phyloP scores from a whole-genome alignment of 2,329 filamentous ascomycete species.

The Helicocarpus griseus region DNA sequence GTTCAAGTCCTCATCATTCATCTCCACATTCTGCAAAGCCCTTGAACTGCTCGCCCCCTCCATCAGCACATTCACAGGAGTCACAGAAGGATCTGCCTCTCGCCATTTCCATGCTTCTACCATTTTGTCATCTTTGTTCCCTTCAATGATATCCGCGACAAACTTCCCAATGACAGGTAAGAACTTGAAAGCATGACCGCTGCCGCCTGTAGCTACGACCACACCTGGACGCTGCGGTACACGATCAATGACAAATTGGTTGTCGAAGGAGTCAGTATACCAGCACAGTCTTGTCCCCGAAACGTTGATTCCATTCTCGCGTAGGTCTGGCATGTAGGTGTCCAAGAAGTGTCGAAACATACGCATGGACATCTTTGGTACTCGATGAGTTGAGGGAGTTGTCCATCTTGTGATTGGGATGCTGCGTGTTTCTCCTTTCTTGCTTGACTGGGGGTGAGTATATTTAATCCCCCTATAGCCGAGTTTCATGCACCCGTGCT shows the following conservation, averaged over 20 bases:
- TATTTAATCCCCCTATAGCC: conserved; percentile 45
- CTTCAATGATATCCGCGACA: conserved; percentile 44
- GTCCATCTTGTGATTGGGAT: conserved; percentile 33
- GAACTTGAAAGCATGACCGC: conserved; percentile 55
- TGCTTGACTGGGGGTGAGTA: conserved; percentile 34
- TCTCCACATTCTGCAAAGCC: conserved; percentile 12
- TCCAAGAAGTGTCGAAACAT: conserved; percentile 27
- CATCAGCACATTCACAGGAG: conserved; percentile 16
- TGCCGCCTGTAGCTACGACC: conserved; percentile 52
- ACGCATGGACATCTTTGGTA: conserved; percentile 20
- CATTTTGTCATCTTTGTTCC: conserved; percentile 22
- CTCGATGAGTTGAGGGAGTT: conserved; percentile 8
- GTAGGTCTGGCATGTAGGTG: conserved; percentile 37
- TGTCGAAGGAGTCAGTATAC: conserved; percentile 48
- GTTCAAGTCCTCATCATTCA: not conserved
- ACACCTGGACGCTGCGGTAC: conserved; percentile 43
- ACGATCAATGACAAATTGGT: conserved; percentile 46
- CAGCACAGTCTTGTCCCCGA: conserved; percentile 42
- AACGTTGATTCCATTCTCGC: conserved; percentile 25
- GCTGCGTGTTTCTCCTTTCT: conserved; percentile 30
- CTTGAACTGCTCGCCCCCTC: conserved; percentile 13
- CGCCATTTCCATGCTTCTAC: conserved; percentile 18
- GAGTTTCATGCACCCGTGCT: conserved; percentile 39
- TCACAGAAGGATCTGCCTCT: conserved; percentile 7
- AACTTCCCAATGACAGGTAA: conserved; percentile 48